Evolutionary conservation across 2,329 filamentous ascomycete species (phyloP).

Genomic region (Fusarium irregulare): DNA sequence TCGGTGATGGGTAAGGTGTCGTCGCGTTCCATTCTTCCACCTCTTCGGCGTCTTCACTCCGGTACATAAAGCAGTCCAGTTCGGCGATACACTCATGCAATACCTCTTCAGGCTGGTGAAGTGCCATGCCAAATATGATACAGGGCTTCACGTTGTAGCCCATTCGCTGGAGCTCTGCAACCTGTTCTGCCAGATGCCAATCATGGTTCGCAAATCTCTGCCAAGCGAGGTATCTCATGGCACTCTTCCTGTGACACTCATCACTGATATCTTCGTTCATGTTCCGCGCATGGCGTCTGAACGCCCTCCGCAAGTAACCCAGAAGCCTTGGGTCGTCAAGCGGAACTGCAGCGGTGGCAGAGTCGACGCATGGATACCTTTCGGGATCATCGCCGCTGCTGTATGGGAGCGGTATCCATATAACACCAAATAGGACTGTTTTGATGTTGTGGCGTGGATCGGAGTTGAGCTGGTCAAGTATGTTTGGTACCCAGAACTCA

Average conservation of each 20-base stretch:
- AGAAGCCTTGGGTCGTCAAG: conserved; percentile 14
- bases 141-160: background rate
- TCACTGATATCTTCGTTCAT: background rate
- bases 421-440: background rate
- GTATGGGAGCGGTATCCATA: background rate
- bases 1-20: background rate
- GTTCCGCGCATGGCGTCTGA: background rate
- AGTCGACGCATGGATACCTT: background rate
- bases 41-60: background rate
- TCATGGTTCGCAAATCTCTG: rapidly evolving
- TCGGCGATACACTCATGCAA: background rate
- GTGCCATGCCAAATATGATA: conserved; percentile 8
- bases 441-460: background rate
- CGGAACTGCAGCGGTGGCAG: background rate
- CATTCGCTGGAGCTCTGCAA: background rate
- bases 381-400: background rate
- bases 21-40: background rate
- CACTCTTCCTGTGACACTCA: background rate
- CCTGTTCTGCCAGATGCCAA: background rate
- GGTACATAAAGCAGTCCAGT: background rate
- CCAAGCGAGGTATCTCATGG: background rate
- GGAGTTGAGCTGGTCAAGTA: background rate
- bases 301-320: background rate
- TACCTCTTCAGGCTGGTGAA: background rate
- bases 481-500: background rate